Evolutionary conservation across 163 green algal species (phyloP).

Genomic region (Volvox carteri): DNA sequence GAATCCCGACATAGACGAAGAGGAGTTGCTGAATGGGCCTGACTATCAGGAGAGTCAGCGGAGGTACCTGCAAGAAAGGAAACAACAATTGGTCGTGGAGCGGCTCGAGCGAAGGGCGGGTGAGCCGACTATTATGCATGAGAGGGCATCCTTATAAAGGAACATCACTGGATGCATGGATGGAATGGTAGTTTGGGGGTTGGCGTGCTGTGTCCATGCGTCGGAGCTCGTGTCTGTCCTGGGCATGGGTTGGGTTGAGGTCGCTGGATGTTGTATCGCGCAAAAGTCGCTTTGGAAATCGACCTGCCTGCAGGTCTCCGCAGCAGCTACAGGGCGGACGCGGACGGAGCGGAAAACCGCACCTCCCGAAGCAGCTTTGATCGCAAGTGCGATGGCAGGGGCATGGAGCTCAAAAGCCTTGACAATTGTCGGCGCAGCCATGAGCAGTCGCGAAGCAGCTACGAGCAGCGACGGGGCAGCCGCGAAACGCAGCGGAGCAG

Average conservation of each 20-base stretch:
- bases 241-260: too few species aligned
- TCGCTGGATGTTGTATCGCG: too few species aligned
- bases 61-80: conserved; percentile 17
- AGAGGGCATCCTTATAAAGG: not conserved
- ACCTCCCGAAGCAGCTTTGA: not conserved
- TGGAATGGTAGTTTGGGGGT: too few species aligned
- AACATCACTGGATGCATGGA: not conserved
- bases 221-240: too few species aligned
- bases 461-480: not conserved
- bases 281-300: too few species aligned
- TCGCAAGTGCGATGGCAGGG: not conserved
- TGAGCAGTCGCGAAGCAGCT: not conserved
- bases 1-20: conserved; percentile 32
- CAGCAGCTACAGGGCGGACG: not conserved
- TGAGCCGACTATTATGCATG: not conserved
- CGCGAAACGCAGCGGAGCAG: not conserved
- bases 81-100: conserved; percentile 24
- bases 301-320: not conserved
- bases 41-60: conserved; percentile 32
- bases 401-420: not conserved
- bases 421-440: not conserved
- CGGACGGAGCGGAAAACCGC: not conserved
- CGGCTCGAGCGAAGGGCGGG: conserved; percentile 40
- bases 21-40: not conserved
- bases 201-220: too few species aligned